Base-by-base conservation (phyloP, 768 basidiomycete genomes). In the Pholiota molesta region DNA sequence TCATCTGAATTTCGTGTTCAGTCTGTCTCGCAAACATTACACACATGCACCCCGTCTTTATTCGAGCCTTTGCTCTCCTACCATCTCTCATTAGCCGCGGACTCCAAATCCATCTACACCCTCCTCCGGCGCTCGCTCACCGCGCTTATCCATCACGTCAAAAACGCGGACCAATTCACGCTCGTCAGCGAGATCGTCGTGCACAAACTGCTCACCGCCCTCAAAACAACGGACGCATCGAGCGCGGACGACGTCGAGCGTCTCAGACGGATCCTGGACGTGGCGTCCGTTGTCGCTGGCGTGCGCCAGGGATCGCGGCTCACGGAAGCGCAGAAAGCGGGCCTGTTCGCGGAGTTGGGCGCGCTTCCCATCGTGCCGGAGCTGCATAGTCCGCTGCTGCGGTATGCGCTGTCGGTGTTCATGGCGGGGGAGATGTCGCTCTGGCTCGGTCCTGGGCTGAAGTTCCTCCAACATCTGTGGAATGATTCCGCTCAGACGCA, bases 11-110 rank as follows among this genome's bases (percentile, higher is more conserved):
- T 51, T 14, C 55, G 61, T 40, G 61, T 40, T 19, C 65, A 93
- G 92, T 91, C 89, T n/a, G 87, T 92, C 52, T 89, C 90, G 9
- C 88, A 90, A 74, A 89, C 88, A 0, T 75, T 97, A 29, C 95
- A 97, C 71, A 92, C 92, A 0, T 82, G 86, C 55, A 84, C 92
- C 0, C 67, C 85, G 6, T 85, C 87, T 3, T 79, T 95, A 42
- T 75, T 95, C 13, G 65, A 73, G 2, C 80, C 84, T 0, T 74
- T 95, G 3, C 60, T 96, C 16, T 74, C 78, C 11, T 82, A 79
- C 62, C 81, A 92, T 66, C 75, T 91, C 19, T 68, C 73, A 0
- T 62, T 73, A 66, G 57, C 74, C 66, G 71, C 77, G 47, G 68
- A 71, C 33, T 74, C 80, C 4, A 80, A 79, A 42, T 60, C 70